A percentile compares a stretch with the other conserved stretches of the same genome.
These are phyloP conservation scores for Ajuga reptans DNA, from an alignment of 305 asterid species.

Conservation along the genomic window DNA sequence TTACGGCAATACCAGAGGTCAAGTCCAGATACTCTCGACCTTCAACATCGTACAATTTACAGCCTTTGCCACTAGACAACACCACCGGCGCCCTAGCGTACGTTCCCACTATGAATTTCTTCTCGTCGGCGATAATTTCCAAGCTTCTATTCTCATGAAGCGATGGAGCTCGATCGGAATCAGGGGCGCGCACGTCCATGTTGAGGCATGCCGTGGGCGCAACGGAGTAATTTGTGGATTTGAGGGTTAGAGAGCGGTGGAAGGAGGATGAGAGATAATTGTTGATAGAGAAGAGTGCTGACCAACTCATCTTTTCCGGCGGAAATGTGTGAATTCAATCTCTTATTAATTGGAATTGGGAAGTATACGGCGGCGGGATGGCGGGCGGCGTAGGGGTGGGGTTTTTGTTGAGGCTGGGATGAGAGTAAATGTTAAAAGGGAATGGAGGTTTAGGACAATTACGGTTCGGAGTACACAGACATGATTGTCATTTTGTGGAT, in stretches of 20 bases:
- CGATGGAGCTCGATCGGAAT: conserved; percentile 15
- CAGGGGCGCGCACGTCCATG: conserved; percentile 36
- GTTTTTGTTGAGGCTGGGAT: too few species aligned
- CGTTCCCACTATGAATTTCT: conserved; percentile 62
- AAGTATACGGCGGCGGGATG: not conserved
- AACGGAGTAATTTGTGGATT: conserved; percentile 18
- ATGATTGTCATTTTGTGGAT: too few species aligned
- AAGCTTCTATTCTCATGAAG: conserved; percentile 27
- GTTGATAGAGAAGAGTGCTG: conserved; percentile 32
- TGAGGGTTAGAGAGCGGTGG: conserved; percentile 24
- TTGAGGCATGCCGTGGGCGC: conserved; percentile 39
- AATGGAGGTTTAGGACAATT: too few species aligned
- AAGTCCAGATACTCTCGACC: conserved; percentile 85
- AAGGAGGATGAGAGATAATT: conserved; percentile 25
- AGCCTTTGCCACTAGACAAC: conserved; percentile 65
- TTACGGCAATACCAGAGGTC: conserved; percentile 83
- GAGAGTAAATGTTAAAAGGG: too few species aligned
- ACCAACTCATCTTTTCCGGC: conserved; percentile 36
- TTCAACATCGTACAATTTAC: conserved; percentile 70
- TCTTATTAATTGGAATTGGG: not conserved
- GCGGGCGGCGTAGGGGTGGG: too few species aligned
- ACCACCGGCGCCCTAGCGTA: conserved; percentile 74
- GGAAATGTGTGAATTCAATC: too few species aligned
- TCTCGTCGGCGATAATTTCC: conserved; percentile 64
- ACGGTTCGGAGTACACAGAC: too few species aligned